These are phyloP conservation scores for Albatrellus sp. DNA, from an alignment of 1,284 basidiomycete genomes.

Conservation along the genomic window DNA sequence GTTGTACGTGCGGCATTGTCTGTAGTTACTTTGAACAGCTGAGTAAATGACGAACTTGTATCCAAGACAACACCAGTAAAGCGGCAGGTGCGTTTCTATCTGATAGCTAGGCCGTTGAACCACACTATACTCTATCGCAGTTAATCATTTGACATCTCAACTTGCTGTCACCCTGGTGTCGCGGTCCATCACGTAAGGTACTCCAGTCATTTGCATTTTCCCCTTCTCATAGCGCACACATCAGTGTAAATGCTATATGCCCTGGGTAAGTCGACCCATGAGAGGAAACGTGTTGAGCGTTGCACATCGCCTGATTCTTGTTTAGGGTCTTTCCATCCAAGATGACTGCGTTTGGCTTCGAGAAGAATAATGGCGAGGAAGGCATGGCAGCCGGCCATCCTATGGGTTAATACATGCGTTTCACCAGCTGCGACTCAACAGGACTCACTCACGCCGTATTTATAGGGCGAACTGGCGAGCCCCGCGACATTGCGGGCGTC, in stretches of 20 bases:
- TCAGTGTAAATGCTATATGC: constrained; percentile 76
- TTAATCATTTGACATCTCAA: constrained; percentile 71
- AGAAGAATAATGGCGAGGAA: constrained; percentile 37
- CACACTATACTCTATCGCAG: constrained; percentile 17
- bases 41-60: constrained; percentile 2
- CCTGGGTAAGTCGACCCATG: constrained; percentile 40
- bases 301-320: not conserved
- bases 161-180: constrained; percentile 61
- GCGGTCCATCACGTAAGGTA: constrained; percentile 49
- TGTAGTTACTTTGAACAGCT: not conserved
- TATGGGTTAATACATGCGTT: constrained; percentile 36
- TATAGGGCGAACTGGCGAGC: constrained; percentile 52
- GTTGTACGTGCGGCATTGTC: constrained; percentile 42
- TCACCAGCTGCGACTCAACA: not conserved
- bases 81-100: constrained; percentile 38
- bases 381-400: constrained; percentile 41
- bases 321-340: constrained; percentile 70
- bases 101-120: not conserved
- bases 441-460: constrained; percentile 4
- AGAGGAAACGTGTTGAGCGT: constrained; percentile 1
- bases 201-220: not conserved
- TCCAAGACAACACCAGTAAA: constrained; percentile 66
- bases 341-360: constrained; percentile 76
- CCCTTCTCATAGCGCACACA: constrained; percentile 1
- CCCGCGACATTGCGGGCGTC: constrained; percentile 68